Base-by-base conservation (phyloP, 1,139 yeast genomes). In the Yarrowia galli region DNA sequence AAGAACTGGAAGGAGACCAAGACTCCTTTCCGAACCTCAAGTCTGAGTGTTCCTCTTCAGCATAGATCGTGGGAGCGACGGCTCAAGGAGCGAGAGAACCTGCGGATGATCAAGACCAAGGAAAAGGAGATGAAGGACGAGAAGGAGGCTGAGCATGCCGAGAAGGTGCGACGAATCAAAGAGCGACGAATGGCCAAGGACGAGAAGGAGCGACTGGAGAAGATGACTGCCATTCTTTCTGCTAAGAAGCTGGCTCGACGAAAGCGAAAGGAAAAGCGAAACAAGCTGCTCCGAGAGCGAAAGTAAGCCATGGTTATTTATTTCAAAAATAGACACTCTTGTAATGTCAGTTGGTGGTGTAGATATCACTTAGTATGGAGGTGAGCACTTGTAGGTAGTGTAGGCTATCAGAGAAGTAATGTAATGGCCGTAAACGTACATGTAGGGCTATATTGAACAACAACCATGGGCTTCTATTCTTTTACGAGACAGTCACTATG, bases 221-320 rank as follows among this genome's bases (percentile, higher is more conserved):
- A 74, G 68, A 67, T 80, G 74, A 80, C 80, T 4, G 75, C 75
- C 69, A 78, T 76, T 58, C 79, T 81, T 82, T 81, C 80, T 72
- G 77, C 77, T 60, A 81, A 81, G 74, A 73, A 74, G 65, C 78
- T 80, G n/a, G 83, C 79, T 58, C 74, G 83, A 46, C 67, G 79
- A 67, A 73, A 76, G 71, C 73, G 77, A 67, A 73, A 80, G 42
- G 83, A 80, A 69, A 80, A 80, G 76, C 75, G 83, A 67, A 80
- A 80, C 74, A 80, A 80, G 75, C 70, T 80, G 70, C 76, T 80
- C 67, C 79, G 79, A 71, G 83, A 80, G 70, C 81, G 82, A 65
- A 79, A 73, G 69, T 61, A 61, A 40, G 18, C 42, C 13, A 8
- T 51, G 32, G 64, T 56, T 43, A 58, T 58, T 58, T 58, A 58